phyloP scores from a whole-genome alignment of 169 alveolate species.

The Toxoplasma gondii region DNA sequence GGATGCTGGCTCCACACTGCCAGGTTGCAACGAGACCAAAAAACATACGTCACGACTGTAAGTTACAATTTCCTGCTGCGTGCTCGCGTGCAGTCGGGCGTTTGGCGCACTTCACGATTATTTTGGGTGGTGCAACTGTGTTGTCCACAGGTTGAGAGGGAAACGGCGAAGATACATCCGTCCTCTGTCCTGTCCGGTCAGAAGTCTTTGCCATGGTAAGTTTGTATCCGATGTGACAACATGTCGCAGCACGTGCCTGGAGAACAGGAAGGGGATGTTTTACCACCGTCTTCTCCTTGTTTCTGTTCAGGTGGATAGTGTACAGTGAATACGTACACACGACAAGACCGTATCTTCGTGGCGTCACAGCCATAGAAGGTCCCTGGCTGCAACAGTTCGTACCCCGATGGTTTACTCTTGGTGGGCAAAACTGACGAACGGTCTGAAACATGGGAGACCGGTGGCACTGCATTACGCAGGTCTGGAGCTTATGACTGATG shows the following conservation, averaged over 20 bases:
- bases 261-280: not conserved
- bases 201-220: conserved; percentile 17
- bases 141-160: not conserved
- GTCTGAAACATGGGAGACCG: not conserved
- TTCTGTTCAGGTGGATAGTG: conserved; percentile 88
- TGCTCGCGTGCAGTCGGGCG: not conserved
- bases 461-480: not conserved
- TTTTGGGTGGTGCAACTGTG: not conserved
- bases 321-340: conserved; percentile 99
- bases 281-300: not conserved
- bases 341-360: conserved; percentile 94
- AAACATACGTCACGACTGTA: conserved; percentile 32
- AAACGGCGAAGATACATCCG: conserved; percentile 26
- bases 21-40: conserved; percentile 33
- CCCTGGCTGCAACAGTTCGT: conserved; percentile 94
- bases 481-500: not conserved
- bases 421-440: not conserved
- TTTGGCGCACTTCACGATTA: not conserved
- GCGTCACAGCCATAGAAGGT: conserved; percentile 98
- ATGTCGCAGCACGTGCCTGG: not conserved
- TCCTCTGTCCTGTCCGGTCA: not conserved
- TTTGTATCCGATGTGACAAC: not conserved
- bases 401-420: conserved; percentile 67
- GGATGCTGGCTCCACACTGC: conserved; percentile 52
- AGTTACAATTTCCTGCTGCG: not conserved